Evolutionary conservation across 2,329 filamentous ascomycete genomes (phyloP), one percentile per base, ranked within the genome.

Genomic region (Neocatenulostroma microsporum): DNA sequence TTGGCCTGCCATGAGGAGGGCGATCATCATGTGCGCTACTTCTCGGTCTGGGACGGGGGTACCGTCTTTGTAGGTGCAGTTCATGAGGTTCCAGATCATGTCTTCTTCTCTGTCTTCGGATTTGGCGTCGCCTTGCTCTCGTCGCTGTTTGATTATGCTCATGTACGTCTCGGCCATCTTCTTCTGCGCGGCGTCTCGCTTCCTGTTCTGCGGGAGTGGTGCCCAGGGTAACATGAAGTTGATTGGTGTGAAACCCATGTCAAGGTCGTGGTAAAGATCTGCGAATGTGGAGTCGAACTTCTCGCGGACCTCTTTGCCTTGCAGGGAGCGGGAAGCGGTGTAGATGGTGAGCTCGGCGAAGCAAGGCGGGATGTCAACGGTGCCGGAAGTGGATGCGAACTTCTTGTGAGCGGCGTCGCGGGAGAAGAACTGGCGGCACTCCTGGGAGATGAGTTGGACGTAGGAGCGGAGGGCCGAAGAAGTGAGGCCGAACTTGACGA

Each of bases 1-100:
- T 60, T 94, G 86, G 38, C 86, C 86, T 41, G 84, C 86, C 85
- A 94, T 93, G 44, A 94, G 76, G 15, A 94, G 73, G 5, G 85
- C 85, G 62, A 94, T 94, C 84, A 94, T 89, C 76, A 94, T 89
- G 64, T 91, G 82, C 15, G 86, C 85, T 40, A 93, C 75, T 62
- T 94, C 85, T 53, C 82, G 73, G 56, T 94, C 86, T 12, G 86
- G 82, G n/a, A 93, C 72, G 5, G 70, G 70, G 25, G 69, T 78
- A 49, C 85, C 86, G 50, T 89, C 76, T 69, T 93, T 94, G 74
- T 94, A 94, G 17, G 69, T 73, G 51, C 80, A 85, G 50, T 77
- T 78, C 85, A 93, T 91, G 47, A 94, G 67, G 55, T 91, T 86
- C 77, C 82, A 87, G 62, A 94, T 87, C 73, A 94, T 93, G 62